Base-by-base conservation (phyloP, 2,329 filamentous ascomycete genomes). In the Lachnellula occidentalis region DNA sequence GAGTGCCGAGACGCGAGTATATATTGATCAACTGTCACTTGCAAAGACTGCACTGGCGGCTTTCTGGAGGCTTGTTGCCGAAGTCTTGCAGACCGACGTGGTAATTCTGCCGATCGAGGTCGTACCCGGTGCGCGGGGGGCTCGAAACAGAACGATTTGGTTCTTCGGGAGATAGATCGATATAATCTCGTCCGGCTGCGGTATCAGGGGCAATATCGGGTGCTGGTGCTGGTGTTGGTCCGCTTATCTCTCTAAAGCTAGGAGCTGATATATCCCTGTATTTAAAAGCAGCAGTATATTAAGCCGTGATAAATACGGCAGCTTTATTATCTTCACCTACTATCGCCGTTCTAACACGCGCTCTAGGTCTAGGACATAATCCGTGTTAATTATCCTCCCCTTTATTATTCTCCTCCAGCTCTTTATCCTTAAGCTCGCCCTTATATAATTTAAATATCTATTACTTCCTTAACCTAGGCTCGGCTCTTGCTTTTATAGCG, bases 41-140 rank as follows among this genome's bases (percentile, higher is more conserved):
- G 78, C 76, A 64, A 82, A 79, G 60, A 84, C 82, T 57, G 82
- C 73, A 75, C 83, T 83, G 59, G 81, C 81, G 50, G 81, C 82
- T 76, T 83, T 80, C 65, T 85, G 81, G 34, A 85, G 75, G 69
- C 83, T 36, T 9, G 49, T 39, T 39, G 1, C 53, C 51, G 19
- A 58, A 58, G 6, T 54, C 48, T 17, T 51, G 39, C 11, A 62
- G 52, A n/a, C 37, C 48, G 21, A 57, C 54, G 42, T 62, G 57
- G 27, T 61, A 56, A 14, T 51, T 43, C 49, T 51, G 50, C 15
- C 53, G 51, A 24, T 57, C 56, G 7, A 57, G 22, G 24, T 45
- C 43, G 22, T 45, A 27, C 21, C n/a, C 43, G 8, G 22, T 15
- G 5, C n/a, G 43, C 1, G 22, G 43, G 3, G 22, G 22, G 5